phyloP scores from a whole-genome alignment of 2,329 filamentous ascomycete species.

The Neofusicoccum cordaticola region DNA sequence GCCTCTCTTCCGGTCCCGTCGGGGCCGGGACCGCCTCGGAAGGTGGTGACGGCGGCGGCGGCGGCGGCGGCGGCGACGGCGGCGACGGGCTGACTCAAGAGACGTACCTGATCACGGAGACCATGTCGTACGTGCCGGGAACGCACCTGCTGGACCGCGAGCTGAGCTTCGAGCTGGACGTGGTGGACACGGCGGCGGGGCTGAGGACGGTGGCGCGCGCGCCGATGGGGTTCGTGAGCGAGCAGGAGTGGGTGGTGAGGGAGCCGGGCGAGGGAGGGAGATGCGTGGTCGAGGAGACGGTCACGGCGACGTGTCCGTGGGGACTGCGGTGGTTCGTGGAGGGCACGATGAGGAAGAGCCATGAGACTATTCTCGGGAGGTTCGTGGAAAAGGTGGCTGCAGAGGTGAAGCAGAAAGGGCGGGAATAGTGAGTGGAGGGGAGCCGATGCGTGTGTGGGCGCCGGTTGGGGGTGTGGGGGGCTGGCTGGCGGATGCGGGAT shows the following conservation, averaged over 20 bases:
- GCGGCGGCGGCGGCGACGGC: neutral
- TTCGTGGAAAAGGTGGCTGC: neutral
- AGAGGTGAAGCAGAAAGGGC: too few relatives aligned
- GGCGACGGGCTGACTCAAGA: too few relatives aligned
- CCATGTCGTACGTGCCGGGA: neutral
- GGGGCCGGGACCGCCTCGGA: too few relatives aligned
- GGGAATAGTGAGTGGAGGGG: too few relatives aligned
- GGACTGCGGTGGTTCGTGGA: neutral
- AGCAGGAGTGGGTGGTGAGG: neutral
- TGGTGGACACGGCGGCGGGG: neutral
- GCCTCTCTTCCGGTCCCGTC: neutral
- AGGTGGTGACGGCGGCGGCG: too few relatives aligned
- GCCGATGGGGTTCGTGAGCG: neutral
- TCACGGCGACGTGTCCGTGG: neutral
- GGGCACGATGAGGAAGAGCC: neutral
- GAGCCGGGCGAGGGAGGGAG: neutral
- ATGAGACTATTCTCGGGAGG: neutral
- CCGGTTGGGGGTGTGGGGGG: too few relatives aligned
- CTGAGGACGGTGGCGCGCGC: neutral
- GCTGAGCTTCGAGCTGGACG: neutral
- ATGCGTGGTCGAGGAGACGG: neutral
- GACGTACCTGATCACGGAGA: constrained; percentile 1
- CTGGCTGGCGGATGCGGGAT: too few relatives aligned
- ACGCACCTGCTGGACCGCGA: neutral
- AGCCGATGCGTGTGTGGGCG: too few relatives aligned